Evolutionary conservation across 148 eudicot genomes (phyloP).

Genomic region (Mesembryanthemum crystallinum): DNA sequence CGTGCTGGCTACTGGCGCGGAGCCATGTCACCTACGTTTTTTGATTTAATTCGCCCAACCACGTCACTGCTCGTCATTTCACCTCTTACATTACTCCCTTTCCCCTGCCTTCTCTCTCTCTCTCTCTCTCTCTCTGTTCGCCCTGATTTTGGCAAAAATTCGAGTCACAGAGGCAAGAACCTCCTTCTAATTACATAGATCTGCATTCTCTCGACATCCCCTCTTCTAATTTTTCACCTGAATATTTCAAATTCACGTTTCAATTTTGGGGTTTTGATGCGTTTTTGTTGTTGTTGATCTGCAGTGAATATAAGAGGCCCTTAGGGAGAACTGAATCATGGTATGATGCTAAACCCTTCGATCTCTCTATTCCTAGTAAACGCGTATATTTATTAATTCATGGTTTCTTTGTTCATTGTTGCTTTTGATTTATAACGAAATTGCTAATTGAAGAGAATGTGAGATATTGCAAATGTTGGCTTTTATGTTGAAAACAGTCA

Average conservation of each 20-base stretch:
- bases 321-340: conserved; percentile 22
- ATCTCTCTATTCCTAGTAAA: neutral
- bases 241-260: neutral
- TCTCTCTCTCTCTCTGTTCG: neutral
- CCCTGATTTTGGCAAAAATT: neutral
- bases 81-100: neutral
- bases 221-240: neutral
- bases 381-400: neutral
- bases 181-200: neutral
- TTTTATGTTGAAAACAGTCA: neutral
- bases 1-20: no score
- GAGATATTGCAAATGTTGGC: neutral
- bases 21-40: no score
- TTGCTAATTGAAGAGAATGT: neutral
- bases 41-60: no score
- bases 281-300: conserved; percentile 8
- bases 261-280: neutral
- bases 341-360: conserved; percentile 12
- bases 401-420: neutral
- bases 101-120: neutral
- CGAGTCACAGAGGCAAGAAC: neutral
- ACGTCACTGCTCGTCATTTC: conserved; percentile 1
- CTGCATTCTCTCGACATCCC: neutral
- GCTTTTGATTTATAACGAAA: neutral
- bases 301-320: conserved; percentile 1